A percentile compares a stretch with the other conserved stretches of the same genome.
Conservation (phyloP, 176 grass and related monocot species). For the Echinochloa phyllopogon region DNA sequence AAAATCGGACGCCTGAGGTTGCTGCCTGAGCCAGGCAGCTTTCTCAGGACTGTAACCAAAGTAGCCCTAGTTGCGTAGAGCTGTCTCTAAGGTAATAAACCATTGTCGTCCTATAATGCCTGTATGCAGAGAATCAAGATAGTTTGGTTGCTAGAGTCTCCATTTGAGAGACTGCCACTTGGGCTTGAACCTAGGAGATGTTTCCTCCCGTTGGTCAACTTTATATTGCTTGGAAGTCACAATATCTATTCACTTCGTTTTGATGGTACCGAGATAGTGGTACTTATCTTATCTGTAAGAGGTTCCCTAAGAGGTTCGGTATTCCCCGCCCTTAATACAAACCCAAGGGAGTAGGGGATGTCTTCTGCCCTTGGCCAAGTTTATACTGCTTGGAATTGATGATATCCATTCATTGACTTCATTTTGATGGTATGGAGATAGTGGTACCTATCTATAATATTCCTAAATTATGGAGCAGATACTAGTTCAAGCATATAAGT, state of each 20-base stretch:
- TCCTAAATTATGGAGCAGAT: not conserved
- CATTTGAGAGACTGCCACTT: not conserved
- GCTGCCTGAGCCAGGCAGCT: no score
- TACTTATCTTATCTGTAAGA: no score
- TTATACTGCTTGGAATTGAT: no score
- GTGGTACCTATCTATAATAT: not conserved
- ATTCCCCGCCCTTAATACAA: no score
- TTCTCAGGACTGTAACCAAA: not conserved
- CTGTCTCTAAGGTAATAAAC: constrained; percentile 1
- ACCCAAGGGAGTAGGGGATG: no score
- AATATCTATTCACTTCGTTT: not conserved
- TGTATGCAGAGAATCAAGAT: not conserved
- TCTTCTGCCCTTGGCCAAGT: no score
- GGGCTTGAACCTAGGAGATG: not conserved
- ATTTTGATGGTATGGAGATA: no score
- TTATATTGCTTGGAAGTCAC: not conserved
- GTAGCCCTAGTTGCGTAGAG: not conserved
- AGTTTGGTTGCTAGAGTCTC: not conserved
- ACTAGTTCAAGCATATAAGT: not conserved
- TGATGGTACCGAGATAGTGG: not conserved
- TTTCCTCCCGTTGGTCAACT: not conserved
- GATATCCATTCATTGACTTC: no score
- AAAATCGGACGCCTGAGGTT: no score
- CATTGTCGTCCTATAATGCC: not conserved
- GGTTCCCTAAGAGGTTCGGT: no score